Evolutionary conservation across 768 basidiomycete genomes (phyloP).

Genomic region (Russula emetica): DNA sequence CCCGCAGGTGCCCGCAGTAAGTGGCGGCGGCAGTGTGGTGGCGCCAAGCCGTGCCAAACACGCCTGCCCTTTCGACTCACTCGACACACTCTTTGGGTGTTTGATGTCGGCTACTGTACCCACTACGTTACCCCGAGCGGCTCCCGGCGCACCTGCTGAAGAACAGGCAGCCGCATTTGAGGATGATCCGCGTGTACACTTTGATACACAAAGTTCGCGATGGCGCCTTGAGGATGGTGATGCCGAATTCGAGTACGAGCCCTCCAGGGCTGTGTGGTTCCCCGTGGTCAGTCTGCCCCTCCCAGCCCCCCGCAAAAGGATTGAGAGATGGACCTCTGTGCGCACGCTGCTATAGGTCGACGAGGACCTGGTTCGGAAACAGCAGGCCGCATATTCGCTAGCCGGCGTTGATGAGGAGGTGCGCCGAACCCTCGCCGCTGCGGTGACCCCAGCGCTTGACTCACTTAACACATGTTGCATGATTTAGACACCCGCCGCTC

Average conservation of each 20-base stretch:
- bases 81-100: background rate
- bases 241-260: constrained; percentile 89
- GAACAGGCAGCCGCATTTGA: constrained; percentile 66
- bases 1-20: background rate
- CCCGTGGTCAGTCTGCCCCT: constrained; percentile 59
- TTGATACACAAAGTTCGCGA: constrained; percentile 65
- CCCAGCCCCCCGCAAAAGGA: constrained; percentile 5
- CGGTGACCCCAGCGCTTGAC: constrained; percentile 24
- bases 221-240: constrained; percentile 91
- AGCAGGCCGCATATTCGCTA: constrained; percentile 94
- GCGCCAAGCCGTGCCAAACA: constrained; percentile 23
- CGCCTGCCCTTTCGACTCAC: constrained; percentile 3
- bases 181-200: constrained; percentile 78
- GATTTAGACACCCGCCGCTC: constrained; percentile 78
- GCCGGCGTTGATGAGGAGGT: constrained; percentile 93
- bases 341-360: constrained; percentile 55
- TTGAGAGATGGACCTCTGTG: constrained; percentile 24
- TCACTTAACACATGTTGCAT: constrained; percentile 15
- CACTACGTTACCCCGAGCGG: constrained; percentile 33
- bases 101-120: constrained; percentile 15
- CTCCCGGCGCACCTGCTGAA: constrained; percentile 51
- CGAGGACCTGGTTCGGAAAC: constrained; percentile 78
- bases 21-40: background rate
- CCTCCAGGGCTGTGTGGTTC: constrained; percentile 71
- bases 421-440: constrained; percentile 32